Percentiles rank a stretch among this genome's conserved stretches.
These are phyloP conservation scores for Botryosphaeria agaves DNA, from an alignment of 2,329 filamentous ascomycete genomes.

Conservation along the genomic window DNA sequence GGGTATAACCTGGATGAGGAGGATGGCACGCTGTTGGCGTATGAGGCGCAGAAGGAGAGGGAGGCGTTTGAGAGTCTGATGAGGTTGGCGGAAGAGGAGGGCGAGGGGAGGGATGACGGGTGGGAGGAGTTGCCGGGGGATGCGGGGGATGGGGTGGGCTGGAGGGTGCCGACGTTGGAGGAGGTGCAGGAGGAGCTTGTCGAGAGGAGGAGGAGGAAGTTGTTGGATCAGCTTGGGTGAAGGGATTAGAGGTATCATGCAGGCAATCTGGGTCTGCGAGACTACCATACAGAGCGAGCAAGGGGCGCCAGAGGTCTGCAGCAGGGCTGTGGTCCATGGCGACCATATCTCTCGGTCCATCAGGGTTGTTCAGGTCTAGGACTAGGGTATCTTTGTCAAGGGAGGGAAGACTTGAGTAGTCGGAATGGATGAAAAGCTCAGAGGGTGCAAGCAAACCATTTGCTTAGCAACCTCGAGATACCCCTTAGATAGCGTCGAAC, in stretches of 20 bases:
- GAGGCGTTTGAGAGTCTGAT: slow-evolving; percentile 58
- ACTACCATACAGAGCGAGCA: too few species aligned
- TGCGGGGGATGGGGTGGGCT: slow-evolving; percentile 61
- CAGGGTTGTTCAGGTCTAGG: too few species aligned
- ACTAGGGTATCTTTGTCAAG: too few species aligned
- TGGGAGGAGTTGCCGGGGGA: slow-evolving; percentile 87
- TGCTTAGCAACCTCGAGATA: too few species aligned
- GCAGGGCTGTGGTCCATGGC: too few species aligned
- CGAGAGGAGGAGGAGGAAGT: slow-evolving; percentile 62
- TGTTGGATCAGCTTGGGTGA: slow-evolving; percentile 61
- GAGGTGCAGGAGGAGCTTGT: slow-evolving; percentile 92
- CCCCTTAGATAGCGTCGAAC: too few species aligned
- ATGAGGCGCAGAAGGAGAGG: slow-evolving; percentile 69
- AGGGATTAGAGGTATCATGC: neutral
- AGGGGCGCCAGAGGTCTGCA: too few species aligned
- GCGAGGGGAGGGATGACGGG: slow-evolving; percentile 30
- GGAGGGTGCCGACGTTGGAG: slow-evolving; percentile 71
- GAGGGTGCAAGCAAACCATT: too few species aligned
- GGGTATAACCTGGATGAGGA: slow-evolving; percentile 90
- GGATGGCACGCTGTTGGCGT: slow-evolving; percentile 60
- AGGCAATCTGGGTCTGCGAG: too few species aligned
- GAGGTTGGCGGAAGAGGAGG: slow-evolving; percentile 30
- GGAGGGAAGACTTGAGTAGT: too few species aligned
- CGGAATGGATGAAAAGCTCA: too few species aligned
- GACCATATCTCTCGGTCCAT: too few species aligned